These are phyloP conservation scores for Nakazawaea ishiwadae DNA, from an alignment of 805 yeast genomes.

Conservation along the genomic window DNA sequence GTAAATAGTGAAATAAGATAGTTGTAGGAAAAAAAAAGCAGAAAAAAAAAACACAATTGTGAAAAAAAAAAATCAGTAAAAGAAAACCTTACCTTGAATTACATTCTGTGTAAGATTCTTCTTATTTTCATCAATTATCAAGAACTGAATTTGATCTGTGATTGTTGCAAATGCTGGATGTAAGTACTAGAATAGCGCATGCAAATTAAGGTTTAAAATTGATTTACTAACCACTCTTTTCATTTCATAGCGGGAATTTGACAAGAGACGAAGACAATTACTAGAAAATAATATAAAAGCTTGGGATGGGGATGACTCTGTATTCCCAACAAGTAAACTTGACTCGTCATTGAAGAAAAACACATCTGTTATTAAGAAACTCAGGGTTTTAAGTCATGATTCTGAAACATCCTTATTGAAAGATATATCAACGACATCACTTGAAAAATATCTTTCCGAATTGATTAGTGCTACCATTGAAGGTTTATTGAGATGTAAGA, in stretches of 20 bases:
- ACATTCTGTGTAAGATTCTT: too few species aligned
- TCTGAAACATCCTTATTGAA: conserved; percentile 42
- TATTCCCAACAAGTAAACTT: conserved; percentile 27
- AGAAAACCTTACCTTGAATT: too few species aligned
- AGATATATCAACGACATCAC: conserved; percentile 57
- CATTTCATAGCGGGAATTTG: conserved; percentile 12
- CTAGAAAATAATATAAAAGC: conserved; percentile 39
- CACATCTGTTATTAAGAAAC: conserved; percentile 69
- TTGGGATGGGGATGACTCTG: conserved; percentile 44
- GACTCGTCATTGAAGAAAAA: conserved; percentile 83
- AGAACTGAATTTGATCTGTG: too few species aligned
- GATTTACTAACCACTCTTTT: conserved; percentile 1
- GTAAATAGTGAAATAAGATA: neutral
- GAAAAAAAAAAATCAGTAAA: too few species aligned
- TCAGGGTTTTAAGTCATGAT: conserved; percentile 55
- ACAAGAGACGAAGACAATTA: conserved; percentile 25
- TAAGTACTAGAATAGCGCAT: conserved; percentile 12
- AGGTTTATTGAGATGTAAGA: conserved; percentile 47
- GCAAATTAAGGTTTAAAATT: conserved; percentile 8
- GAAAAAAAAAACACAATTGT: too few species aligned
- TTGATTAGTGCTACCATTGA: conserved; percentile 59
- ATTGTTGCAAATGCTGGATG: neutral
- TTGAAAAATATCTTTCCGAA: conserved; percentile 75
- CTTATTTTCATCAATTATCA: too few species aligned
- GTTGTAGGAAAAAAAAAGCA: too few species aligned